Percentiles rank a stretch among this genome's conserved stretches.
Evolutionary conservation across 805 yeast species (phyloP).

Genomic region (Ogataea wickerhamii): DNA sequence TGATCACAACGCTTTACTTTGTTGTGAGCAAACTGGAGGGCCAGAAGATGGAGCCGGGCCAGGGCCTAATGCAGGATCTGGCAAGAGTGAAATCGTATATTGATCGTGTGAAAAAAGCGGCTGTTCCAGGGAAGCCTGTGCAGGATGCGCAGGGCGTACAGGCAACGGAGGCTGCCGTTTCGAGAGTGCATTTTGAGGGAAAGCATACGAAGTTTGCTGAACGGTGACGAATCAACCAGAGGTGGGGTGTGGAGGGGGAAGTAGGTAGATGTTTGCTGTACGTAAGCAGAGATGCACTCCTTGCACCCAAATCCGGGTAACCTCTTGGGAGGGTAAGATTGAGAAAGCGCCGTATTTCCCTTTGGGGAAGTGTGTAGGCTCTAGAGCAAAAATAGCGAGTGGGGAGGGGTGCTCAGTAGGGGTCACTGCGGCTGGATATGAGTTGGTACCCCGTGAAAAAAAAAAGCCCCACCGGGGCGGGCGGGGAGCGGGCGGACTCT

Average conservation of each 20-base stretch:
- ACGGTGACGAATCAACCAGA: no score
- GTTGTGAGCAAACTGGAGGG: conserved; percentile 60
- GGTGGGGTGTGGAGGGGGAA: no score
- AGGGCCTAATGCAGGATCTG: conserved; percentile 66
- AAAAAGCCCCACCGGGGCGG: no score
- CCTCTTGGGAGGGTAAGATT: no score
- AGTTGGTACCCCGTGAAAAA: no score
- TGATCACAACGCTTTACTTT: conserved; percentile 53
- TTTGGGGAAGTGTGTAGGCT: not conserved
- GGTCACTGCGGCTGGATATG: no score
- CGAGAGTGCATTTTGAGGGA: conserved; percentile 48
- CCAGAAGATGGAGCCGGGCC: conserved; percentile 45
- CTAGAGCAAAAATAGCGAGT: no score
- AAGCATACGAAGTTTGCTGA: conserved; percentile 41
- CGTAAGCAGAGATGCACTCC: no score
- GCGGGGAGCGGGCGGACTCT: no score
- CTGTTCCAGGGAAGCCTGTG: conserved; percentile 25
- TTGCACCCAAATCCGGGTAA: no score
- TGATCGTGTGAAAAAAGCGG: conserved; percentile 48
- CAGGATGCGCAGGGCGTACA: conserved; percentile 16
- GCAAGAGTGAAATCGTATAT: conserved; percentile 65
- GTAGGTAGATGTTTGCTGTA: no score
- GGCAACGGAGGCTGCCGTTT: conserved; percentile 41
- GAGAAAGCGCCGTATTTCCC: conserved; percentile 1
- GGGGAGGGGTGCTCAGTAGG: no score